Evolutionary conservation across 148 eudicot species (phyloP).

Genomic region (Fagopyrum tataricum): DNA sequence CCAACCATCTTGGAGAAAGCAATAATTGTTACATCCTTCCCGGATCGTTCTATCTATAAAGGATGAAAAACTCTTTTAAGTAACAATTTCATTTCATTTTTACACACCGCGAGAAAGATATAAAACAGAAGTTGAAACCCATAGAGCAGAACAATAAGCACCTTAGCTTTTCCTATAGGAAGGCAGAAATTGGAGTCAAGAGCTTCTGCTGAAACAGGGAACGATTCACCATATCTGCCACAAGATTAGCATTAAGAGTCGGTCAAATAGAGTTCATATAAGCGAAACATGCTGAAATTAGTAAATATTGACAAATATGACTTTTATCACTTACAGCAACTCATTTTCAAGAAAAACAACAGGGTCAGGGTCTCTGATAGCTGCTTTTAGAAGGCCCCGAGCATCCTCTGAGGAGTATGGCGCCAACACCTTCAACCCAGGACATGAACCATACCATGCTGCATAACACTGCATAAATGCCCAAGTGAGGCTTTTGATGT

Average conservation of each 20-base stretch:
- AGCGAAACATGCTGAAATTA: neutral
- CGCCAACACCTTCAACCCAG: slow-evolving; percentile 84
- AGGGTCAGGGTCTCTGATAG: slow-evolving; percentile 96
- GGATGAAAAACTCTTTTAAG: neutral
- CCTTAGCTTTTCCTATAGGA: slow-evolving; percentile 99
- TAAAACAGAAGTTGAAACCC: neutral
- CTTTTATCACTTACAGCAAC: slow-evolving; percentile 53
- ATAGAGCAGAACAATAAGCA: slow-evolving; percentile 11
- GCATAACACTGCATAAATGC: slow-evolving; percentile 68
- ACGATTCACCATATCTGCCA: slow-evolving; percentile 81
- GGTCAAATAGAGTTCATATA: neutral
- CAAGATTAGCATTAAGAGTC: neutral
- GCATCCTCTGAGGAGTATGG: slow-evolving; percentile 96
- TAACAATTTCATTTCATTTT: neutral
- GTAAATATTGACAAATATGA: neutral
- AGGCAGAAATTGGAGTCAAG: slow-evolving; percentile 80
- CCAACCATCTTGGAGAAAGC: slow-evolving; percentile 95
- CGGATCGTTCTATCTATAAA: slow-evolving; percentile 59
- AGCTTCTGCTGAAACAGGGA: slow-evolving; percentile 80
- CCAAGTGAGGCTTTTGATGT: neutral
- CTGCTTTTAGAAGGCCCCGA: slow-evolving; percentile 92
- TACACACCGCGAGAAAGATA: neutral
- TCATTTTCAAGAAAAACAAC: slow-evolving; percentile 96
- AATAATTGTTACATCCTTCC: slow-evolving; percentile 70
- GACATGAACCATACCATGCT: slow-evolving; percentile 78